These are phyloP conservation scores for Astrothelium subdiscretum DNA, from an alignment of 495 filamentous ascomycete species.

Conservation along the genomic window DNA sequence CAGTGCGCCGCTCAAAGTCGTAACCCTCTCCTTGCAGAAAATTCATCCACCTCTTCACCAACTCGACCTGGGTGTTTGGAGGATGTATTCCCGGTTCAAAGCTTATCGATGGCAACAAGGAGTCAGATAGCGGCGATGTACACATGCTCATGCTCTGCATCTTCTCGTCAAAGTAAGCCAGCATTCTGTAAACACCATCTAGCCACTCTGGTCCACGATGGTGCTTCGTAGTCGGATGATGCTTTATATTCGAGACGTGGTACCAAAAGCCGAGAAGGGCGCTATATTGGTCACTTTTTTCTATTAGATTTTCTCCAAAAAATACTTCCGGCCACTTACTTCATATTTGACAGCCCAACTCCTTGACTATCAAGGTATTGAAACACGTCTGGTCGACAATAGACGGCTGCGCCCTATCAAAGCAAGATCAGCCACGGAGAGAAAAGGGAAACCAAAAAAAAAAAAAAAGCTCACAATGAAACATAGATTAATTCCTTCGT, in stretches of 20 bases:
- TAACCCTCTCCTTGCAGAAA: no score
- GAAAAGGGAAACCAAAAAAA: not conserved
- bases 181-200: not conserved
- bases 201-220: no score
- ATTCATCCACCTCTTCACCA: no score
- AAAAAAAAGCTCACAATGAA: not conserved
- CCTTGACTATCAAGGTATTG: not conserved
- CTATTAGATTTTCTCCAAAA: not conserved
- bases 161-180: not conserved
- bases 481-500: not conserved
- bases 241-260: not conserved
- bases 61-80: not conserved
- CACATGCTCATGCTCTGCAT: no score
- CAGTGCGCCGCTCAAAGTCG: no score
- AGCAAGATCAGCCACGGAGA: not conserved
- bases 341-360: not conserved
- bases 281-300: not conserved
- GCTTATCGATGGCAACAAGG: not conserved
- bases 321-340: not conserved
- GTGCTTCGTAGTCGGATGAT: not conserved
- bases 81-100: not conserved
- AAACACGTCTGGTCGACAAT: not conserved
- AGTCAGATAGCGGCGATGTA: not conserved
- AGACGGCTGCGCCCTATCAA: not conserved
- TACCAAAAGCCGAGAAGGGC: not conserved